Evolutionary conservation across 2,329 filamentous ascomycete genomes (phyloP).

Genomic region (Dothidotthia symphoricarpi): DNA sequence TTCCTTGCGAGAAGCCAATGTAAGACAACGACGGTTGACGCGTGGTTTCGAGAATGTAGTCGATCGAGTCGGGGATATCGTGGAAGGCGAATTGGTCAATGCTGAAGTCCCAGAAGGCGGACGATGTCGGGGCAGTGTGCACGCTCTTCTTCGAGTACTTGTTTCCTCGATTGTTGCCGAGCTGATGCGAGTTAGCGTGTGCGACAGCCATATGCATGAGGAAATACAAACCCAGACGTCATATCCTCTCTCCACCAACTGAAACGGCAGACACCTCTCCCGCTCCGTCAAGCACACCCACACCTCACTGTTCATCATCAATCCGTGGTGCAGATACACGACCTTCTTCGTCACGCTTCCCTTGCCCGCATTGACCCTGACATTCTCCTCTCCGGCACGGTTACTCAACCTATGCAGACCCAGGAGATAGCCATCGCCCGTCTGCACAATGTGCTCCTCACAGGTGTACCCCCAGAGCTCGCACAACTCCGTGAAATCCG

Average conservation of each 20-base stretch:
- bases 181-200: slow-evolving; percentile 14
- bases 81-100: slow-evolving; percentile 98
- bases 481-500: slow-evolving; percentile 94
- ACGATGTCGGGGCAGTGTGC: slow-evolving; percentile 68
- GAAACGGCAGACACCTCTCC: slow-evolving; percentile 82
- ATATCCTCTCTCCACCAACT: slow-evolving; percentile 84
- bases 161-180: slow-evolving; percentile 97
- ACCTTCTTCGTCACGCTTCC: slow-evolving; percentile 71
- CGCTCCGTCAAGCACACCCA: slow-evolving; percentile 92
- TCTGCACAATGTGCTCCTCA: slow-evolving; percentile 95
- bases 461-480: slow-evolving; percentile 86
- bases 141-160: slow-evolving; percentile 98
- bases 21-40: slow-evolving; percentile 84
- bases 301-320: slow-evolving; percentile 98
- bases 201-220: too few species aligned
- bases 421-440: slow-evolving; percentile 87
- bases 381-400: slow-evolving; percentile 76
- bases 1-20: slow-evolving; percentile 95
- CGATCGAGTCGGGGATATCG: slow-evolving; percentile 92
- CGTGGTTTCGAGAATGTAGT: slow-evolving; percentile 84
- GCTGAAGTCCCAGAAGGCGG: slow-evolving; percentile 93
- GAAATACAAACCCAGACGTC: slow-evolving; percentile 69
- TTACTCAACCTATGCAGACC: slow-evolving; percentile 85
- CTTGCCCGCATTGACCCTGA: slow-evolving; percentile 70
- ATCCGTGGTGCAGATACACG: slow-evolving; percentile 89